Evolutionary conservation across 148 eudicot genomes (phyloP).

Genomic region (Pouteria glomerata): DNA sequence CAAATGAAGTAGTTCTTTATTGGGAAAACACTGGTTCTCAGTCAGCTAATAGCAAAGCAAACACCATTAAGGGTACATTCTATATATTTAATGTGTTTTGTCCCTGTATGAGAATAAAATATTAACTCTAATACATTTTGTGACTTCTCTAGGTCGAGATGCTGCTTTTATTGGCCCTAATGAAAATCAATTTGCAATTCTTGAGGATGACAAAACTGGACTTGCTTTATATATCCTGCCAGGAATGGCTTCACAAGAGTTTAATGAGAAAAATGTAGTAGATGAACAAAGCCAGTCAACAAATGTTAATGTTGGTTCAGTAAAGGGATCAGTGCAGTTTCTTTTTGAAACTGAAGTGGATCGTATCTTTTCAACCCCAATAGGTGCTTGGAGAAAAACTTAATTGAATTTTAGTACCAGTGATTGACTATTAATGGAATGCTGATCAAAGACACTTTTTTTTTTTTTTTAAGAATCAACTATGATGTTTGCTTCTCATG

Average conservation of each 20-base stretch:
- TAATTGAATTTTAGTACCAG: background rate
- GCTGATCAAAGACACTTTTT: constrained; percentile 27
- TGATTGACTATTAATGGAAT: background rate
- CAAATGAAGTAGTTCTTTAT: constrained; percentile 80
- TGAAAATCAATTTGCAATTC: constrained; percentile 85
- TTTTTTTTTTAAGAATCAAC: constrained; percentile 69
- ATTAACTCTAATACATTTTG: background rate
- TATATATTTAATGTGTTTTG: constrained; percentile 12
- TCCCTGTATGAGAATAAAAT: background rate
- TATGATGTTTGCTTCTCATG: constrained; percentile 78
- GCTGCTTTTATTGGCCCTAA: constrained; percentile 90
- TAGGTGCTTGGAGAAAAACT: constrained; percentile 51
- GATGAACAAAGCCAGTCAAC: constrained; percentile 62
- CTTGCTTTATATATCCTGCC: constrained; percentile 79
- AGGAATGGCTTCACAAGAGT: constrained; percentile 59
- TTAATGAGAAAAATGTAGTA: constrained; percentile 49
- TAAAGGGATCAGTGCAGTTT: constrained; percentile 89
- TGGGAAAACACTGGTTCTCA: constrained; percentile 78
- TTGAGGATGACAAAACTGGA: constrained; percentile 84
- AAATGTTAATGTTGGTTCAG: constrained; percentile 40
- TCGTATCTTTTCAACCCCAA: constrained; percentile 88
- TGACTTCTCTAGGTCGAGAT: constrained; percentile 60
- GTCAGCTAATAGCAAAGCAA: constrained; percentile 67
- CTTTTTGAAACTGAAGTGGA: constrained; percentile 93
- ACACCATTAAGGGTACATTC: constrained; percentile 61